A percentile compares a stretch with the other conserved stretches of the same genome.
Evolutionary conservation across 2,329 filamentous ascomycete species (phyloP).

Genomic region (Verticillium dahliae): DNA sequence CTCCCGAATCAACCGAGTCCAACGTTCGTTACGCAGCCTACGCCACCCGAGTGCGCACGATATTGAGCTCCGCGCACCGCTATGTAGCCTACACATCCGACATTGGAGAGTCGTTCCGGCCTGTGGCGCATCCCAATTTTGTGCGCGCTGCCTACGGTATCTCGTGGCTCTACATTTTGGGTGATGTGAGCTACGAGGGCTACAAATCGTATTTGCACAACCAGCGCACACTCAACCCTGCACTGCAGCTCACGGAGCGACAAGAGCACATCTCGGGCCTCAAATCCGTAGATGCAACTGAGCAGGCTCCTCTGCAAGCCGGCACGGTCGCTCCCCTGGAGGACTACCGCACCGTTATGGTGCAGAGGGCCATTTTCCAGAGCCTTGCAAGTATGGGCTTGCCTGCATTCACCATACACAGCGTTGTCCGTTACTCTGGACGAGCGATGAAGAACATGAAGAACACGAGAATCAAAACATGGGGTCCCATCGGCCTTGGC

Average conservation of each 20-base stretch:
- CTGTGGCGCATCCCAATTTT: slow-evolving; percentile 78
- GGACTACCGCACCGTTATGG: slow-evolving; percentile 87
- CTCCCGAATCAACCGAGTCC: slow-evolving; percentile 74
- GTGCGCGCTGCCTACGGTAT: slow-evolving; percentile 81
- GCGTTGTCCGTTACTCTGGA: slow-evolving; percentile 84
- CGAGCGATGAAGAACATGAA: slow-evolving; percentile 77
- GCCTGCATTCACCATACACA: slow-evolving; percentile 90
- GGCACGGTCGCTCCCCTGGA: slow-evolving; percentile 63
- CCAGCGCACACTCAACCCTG: slow-evolving; percentile 65
- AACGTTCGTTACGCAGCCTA: slow-evolving; percentile 90
- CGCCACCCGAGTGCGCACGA: slow-evolving; percentile 75
- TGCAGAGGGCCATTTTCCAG: slow-evolving; percentile 86
- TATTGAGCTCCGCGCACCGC: slow-evolving; percentile 83
- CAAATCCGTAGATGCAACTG: slow-evolving; percentile 20
- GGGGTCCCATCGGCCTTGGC: slow-evolving; percentile 83
- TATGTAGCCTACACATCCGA: slow-evolving; percentile 97
- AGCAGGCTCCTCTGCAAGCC: slow-evolving; percentile 15
- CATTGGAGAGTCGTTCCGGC: slow-evolving; percentile 93
- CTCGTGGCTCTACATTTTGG: slow-evolving; percentile 86
- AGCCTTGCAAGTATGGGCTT: slow-evolving; percentile 86
- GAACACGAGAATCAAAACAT: slow-evolving; percentile 70
- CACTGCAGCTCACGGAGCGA: slow-evolving; percentile 45
- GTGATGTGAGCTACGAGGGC: slow-evolving; percentile 87
- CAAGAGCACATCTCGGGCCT: slow-evolving; percentile 44
- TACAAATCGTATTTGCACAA: slow-evolving; percentile 93